Evolutionary conservation across 331 rosid species (phyloP).

Genomic region (Malus hybrid): DNA sequence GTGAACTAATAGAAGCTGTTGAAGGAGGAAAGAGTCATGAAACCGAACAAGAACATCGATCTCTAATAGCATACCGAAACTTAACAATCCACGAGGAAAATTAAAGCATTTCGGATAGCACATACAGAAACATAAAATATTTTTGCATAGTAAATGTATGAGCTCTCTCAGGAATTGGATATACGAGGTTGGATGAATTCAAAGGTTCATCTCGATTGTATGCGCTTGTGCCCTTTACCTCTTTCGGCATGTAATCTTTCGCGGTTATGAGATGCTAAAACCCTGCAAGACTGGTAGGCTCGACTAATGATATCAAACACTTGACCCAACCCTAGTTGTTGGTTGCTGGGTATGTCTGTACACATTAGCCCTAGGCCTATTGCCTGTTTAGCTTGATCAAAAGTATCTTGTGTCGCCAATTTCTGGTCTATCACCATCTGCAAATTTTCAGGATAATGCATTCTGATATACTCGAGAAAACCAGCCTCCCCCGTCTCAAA

Average conservation of each 20-base stretch:
- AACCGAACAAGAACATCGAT: not conserved
- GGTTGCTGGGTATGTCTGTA: conserved; percentile 32
- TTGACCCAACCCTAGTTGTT: conserved; percentile 20
- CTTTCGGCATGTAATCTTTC: conserved; percentile 25
- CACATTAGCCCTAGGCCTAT: conserved; percentile 43
- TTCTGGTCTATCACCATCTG: conserved; percentile 34
- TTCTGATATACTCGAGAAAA: conserved; percentile 30
- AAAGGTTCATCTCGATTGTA: conserved; percentile 13
- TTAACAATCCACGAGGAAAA: not conserved
- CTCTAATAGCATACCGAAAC: not conserved
- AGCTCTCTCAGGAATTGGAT: not conserved
- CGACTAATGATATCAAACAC: conserved; percentile 27
- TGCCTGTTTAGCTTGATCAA: conserved; percentile 30
- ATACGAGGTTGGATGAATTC: not conserved
- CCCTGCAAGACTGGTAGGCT: conserved; percentile 30
- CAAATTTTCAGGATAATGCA: conserved; percentile 34
- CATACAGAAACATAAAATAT: no score
- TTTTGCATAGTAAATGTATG: not conserved
- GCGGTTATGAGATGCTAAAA: conserved; percentile 16
- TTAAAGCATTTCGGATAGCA: not conserved
- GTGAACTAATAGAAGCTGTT: not conserved
- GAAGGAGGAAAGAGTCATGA: not conserved
- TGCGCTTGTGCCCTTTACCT: conserved; percentile 19
- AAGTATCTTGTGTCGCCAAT: conserved; percentile 27
- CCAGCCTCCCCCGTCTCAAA: conserved; percentile 29